Evolutionary conservation across 805 yeast genomes (phyloP), one percentile per base, ranked within the genome.

Genomic region (Starmerella roubikii): DNA sequence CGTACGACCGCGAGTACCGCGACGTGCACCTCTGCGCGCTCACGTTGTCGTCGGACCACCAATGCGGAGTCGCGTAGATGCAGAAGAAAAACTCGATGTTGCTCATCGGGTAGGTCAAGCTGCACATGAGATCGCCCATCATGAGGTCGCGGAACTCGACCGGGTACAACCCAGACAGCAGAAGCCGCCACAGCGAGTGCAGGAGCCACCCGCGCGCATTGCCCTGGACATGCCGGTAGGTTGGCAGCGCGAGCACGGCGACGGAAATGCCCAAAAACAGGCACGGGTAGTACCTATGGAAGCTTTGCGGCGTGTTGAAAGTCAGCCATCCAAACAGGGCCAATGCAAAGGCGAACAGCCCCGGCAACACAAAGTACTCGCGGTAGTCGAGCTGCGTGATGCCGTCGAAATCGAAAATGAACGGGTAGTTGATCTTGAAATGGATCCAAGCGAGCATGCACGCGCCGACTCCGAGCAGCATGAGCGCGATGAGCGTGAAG

Each of bases 61-160:
- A 84, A 34, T 76, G 71, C 1, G 74, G 68, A 2, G 46, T 42
- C 1, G 76, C 69, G 55, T 83, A 86, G 19, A 84, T 62, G 56
- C 98, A 91, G 49, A 83, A 76, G 60, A 84, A 85, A 57, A 85
- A 72, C 1, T 93, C 79, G 32, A 82, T 60, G 49, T 86, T 88
- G 4, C 94, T 80, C 63, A 84, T 64, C 0, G 95, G 71, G 59
- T 91, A 91, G 1, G 94, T 81, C 52, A 91, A 65, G 22, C 94
- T 80, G 58, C 93, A 81, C 37, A 88, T 64, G 23, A 91, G 76
- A 58, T 91, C 98, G 17, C 97, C 98, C 34, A 88, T 46, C 56
- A 83, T 84, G 65, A 91, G 88, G 59, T 91, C 98, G 40, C 86
- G 69, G 55, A 91, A 91, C 60, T 88, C 97, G 38, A 91, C 96